Evolutionary conservation across 2,329 filamentous ascomycete species (phyloP), one percentile per base, ranked within the genome.

Genomic region (Pyrenophora seminiperda): DNA sequence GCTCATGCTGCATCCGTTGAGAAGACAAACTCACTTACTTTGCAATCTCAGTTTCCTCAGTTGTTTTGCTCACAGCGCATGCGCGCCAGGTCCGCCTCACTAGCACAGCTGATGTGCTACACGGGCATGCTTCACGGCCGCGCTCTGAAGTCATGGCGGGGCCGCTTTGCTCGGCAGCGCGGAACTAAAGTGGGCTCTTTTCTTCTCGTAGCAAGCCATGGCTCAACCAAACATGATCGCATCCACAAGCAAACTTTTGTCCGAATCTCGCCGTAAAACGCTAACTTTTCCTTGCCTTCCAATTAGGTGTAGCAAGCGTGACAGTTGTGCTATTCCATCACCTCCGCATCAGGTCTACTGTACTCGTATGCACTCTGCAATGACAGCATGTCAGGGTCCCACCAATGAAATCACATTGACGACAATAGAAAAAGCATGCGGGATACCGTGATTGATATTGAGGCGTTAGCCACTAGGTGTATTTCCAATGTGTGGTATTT

Each of bases 61-160:
- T 42, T 41, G 31, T 32, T 10, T 34, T 43, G 13, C n/a, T 14
- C 15, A 22, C 31, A 82, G 75, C 64, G 24, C 24, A 24, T 24
- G 22, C 22, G 22, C 22, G 10, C 22, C 22, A 10, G 13, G 9
- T 13, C 24, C 7, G 20, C n/a, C 13, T 29, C 19, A 27, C 13
- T 17, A 14, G 24, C 20, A 9, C 14, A 36, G 6, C 11, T 33
- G 32, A 33, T 41, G 31, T 41, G 32, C 29, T 33, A 37, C 19
- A 17, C 27, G 14, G 39, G 37, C 20, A 50, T 41, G 50, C 50
- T 64, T 66, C 66, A 68, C 66, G 67, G 69, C 68, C 68, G 69
- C 67, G 67, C 66, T 65, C 58, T 65, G 64, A 63, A 68, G 63
- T 66, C 65, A 64, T 68, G 51, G 58, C 62, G 62, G 59, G 59